A percentile compares a stretch with the other conserved stretches of the same genome.
These are phyloP conservation scores for Chlorella sp. DNA, from an alignment of 139 green algal genomes.

Conservation along the genomic window DNA sequence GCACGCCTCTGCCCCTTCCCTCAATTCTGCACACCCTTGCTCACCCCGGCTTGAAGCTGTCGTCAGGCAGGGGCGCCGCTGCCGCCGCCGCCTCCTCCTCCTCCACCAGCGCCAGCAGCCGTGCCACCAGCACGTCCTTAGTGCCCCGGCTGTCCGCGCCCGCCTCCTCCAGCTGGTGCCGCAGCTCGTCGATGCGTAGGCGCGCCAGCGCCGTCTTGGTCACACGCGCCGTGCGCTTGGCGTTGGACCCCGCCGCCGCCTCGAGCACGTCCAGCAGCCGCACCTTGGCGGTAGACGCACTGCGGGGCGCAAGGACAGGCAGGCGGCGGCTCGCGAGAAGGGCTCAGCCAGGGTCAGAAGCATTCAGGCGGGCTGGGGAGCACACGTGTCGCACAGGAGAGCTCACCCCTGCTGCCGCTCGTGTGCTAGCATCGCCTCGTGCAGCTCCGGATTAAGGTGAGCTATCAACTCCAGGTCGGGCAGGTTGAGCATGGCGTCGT, in stretches of 20 bases:
- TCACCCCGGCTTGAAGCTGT: too few species aligned
- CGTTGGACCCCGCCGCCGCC: neutral
- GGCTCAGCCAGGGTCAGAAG: neutral
- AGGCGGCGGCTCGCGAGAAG: neutral
- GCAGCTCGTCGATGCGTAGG: slow-evolving; percentile 25
- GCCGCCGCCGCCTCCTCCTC: neutral
- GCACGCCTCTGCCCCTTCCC: too few species aligned
- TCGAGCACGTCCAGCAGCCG: neutral
- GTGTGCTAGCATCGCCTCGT: slow-evolving; percentile 16
- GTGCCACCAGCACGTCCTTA: slow-evolving; percentile 33
- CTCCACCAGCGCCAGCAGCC: slow-evolving; percentile 24
- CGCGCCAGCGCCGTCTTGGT: slow-evolving; percentile 25
- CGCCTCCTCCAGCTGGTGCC: slow-evolving; percentile 16
- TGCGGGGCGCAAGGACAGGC: too few species aligned
- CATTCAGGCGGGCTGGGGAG: neutral
- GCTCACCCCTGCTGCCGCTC: slow-evolving; percentile 11
- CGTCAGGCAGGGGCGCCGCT: too few species aligned
- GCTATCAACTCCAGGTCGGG: slow-evolving; percentile 7
- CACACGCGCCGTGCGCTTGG: slow-evolving; percentile 1
- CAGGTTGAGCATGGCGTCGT: too few species aligned
- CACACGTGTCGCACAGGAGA: neutral
- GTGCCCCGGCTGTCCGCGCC: slow-evolving; percentile 22
- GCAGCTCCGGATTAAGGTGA: slow-evolving; percentile 24
- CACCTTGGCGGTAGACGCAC: neutral
- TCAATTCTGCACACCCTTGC: too few species aligned